Base-by-base conservation (phyloP, 176 grass and related monocot genomes). In the Phoenix roebelenii region DNA sequence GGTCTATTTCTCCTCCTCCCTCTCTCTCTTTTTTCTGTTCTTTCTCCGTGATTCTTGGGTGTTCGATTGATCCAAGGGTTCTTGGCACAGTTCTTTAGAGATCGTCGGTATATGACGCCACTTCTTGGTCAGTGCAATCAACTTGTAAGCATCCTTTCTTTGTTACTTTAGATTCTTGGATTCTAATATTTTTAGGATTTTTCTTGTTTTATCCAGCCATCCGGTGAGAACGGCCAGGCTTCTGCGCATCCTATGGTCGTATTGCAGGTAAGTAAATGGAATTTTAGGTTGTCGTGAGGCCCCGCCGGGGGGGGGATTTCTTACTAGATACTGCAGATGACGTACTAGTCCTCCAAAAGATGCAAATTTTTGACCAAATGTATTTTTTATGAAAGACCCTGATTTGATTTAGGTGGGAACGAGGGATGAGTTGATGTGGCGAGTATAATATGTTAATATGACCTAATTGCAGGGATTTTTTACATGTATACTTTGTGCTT, bases 31-130 rank as follows among this genome's bases (percentile, higher is more conserved):
- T 50, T 16, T 18, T 4, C n/a, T 14, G 18, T 25, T 22, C 15
- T 16, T 49, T 17, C 20, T 6, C 20, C 39, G 20, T 26, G 23
- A 17, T 51, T 6, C 1, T 49, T 22, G 20, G 26, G 5, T 16
- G 20, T 19, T 53, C 30, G 30, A 32, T 67, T 29, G 3, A 15
- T 5, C 3, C 48, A 19, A 1, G 39, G 18, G 32, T 58, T 49
- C 25, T 19, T 55, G 6, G 35, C 4, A 26, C 25, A 51, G 67
- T 70, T 70, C 55, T 70, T 70, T 50, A 70, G 59, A 23, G 67
- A 70, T 70, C 55, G 67, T 19, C 67, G 58, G 17, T 70, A 59
- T 55, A 16, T 70, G 67, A n/a, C 54, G 22, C 22, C 58, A 50
- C 57, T 70, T 70, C 55, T 58, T 35, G 7, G 67, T 23, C 28